phyloP scores from a whole-genome alignment of 805 yeast genomes.

The Nakazawaea sp. region DNA sequence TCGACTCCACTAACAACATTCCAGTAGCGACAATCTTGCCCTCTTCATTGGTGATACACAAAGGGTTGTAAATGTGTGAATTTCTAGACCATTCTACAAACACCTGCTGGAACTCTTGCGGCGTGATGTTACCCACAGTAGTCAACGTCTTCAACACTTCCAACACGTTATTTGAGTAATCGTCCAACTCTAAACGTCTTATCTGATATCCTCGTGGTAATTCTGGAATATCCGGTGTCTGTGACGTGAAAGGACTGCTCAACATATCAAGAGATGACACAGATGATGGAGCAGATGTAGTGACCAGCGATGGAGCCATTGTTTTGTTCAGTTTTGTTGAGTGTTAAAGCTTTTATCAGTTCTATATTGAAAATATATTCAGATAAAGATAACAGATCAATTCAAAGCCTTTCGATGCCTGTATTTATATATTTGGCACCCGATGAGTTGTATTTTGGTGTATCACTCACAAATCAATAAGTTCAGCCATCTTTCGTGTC shows the following conservation, averaged over 20 bases:
- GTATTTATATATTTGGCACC: no score
- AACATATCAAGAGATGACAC: slow-evolving; percentile 3
- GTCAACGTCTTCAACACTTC: slow-evolving; percentile 65
- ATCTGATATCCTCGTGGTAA: slow-evolving; percentile 66
- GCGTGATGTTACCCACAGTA: slow-evolving; percentile 68
- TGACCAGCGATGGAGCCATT: slow-evolving; percentile 6
- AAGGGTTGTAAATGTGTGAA: slow-evolving; percentile 53
- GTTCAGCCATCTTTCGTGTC: slow-evolving; percentile 9
- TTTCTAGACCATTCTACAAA: slow-evolving; percentile 51
- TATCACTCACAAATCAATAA: neutral
- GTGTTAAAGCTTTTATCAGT: no score
- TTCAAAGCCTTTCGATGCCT: no score
- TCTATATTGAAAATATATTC: no score
- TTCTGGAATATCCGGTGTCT: slow-evolving; percentile 3
- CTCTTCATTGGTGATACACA: slow-evolving; percentile 52
- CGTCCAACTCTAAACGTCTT: slow-evolving; percentile 48
- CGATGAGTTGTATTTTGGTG: no score
- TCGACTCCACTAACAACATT: slow-evolving; percentile 69
- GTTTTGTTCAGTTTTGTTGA: neutral
- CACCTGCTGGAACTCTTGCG: slow-evolving; percentile 40
- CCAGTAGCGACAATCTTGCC: slow-evolving; percentile 77
- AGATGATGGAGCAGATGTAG: slow-evolving; percentile 7
- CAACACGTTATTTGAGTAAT: slow-evolving; percentile 56
- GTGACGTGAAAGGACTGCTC: neutral
- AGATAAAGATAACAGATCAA: no score